Conservation (phyloP, 1,284 basidiomycete genomes). For the Puccinia coronata region DNA sequence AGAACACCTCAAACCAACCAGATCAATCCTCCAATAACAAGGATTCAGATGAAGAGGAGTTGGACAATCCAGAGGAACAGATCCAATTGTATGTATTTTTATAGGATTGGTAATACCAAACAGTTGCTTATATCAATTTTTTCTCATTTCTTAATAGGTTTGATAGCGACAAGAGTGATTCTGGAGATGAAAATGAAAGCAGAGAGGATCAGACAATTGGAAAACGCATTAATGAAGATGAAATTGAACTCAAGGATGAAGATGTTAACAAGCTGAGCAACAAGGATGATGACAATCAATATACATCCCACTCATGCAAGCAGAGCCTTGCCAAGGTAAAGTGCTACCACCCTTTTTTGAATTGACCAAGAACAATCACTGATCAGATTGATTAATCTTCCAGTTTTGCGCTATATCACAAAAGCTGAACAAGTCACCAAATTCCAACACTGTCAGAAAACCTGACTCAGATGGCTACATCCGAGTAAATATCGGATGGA, state of each 20-base stretch:
- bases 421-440: constrained; percentile 2
- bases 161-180: not conserved
- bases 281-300: not conserved
- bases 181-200: not conserved
- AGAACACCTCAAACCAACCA: not conserved
- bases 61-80: not conserved
- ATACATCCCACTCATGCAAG: not conserved
- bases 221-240: not conserved
- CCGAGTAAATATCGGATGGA: no score
- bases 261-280: not conserved
- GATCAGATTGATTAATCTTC: no score
- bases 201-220: not conserved
- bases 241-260: not conserved
- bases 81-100: not conserved
- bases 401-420: not conserved
- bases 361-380: not conserved
- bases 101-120: not conserved
- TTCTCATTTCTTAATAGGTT: no score
- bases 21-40: not conserved
- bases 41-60: not conserved
- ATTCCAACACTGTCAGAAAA: not conserved
- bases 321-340: not conserved
- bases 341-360: not conserved
- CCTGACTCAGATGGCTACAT: no score
- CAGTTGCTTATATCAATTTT: not conserved